phyloP scores from a whole-genome alignment of 2,329 filamentous ascomycete species.

The Stagonosporopsis vannaccii region DNA sequence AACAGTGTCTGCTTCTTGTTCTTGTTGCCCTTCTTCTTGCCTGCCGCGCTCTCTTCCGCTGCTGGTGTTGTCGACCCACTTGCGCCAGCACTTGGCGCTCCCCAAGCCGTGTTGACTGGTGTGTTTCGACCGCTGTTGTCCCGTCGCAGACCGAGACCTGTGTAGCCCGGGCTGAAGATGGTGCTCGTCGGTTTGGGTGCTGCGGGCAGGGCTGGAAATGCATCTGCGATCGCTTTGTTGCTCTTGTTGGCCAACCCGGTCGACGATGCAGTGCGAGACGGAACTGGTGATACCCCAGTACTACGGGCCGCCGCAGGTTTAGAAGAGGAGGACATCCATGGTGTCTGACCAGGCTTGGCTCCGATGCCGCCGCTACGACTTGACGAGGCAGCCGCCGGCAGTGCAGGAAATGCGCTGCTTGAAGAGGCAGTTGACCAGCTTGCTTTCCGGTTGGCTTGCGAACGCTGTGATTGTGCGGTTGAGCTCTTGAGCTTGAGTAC shows the following conservation, averaged over 20 bases:
- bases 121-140: constrained; percentile 51
- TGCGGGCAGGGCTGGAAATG: constrained; percentile 82
- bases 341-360: constrained; percentile 47
- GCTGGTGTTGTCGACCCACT: constrained; percentile 34
- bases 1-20: constrained; percentile 60
- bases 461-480: constrained; percentile 71
- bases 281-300: constrained; percentile 45
- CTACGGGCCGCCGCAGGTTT: constrained; percentile 24
- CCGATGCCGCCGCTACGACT: constrained; percentile 35
- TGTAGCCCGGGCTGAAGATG: constrained; percentile 59
- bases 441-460: constrained; percentile 63
- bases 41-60: constrained; percentile 31
- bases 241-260: constrained; percentile 36
- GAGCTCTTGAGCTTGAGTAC: constrained; percentile 74
- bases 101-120: constrained; percentile 51
- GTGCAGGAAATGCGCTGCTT: constrained; percentile 42
- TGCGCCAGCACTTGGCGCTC: constrained; percentile 37
- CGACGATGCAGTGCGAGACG: constrained; percentile 43
- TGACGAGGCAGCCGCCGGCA: constrained; percentile 35
- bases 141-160: constrained; percentile 54
- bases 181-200: constrained; percentile 73
- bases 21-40: constrained; percentile 58
- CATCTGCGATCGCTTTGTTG: constrained; percentile 55
- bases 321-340: constrained; percentile 46
- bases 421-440: constrained; percentile 62